Evolutionary conservation across 805 yeast genomes (phyloP), one percentile per base, ranked within the genome.

Genomic region (Wickerhamiella azyma): DNA sequence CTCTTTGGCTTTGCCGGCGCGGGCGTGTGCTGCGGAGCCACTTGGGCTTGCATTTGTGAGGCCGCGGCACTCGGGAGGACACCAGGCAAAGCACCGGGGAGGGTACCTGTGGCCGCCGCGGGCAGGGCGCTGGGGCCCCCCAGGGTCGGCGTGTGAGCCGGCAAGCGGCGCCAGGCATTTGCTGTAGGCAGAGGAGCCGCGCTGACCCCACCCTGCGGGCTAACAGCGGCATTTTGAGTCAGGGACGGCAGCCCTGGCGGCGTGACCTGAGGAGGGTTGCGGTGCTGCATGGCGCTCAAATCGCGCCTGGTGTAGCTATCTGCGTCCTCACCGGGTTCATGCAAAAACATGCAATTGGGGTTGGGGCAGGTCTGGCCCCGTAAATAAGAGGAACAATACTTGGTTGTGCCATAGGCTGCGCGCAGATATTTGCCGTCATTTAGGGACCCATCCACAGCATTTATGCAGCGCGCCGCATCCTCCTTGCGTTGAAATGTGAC

Each of bases 311-410:
- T 85, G 66, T 84, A 89, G 9, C 94, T 82, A 58, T 92, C 98
- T 1, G 97, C 97, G 63, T 92, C 98, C 68, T 92, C 99, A 49
- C 99, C 98, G 6, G 98, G 98, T 65, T 92, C 98, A 63, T 92
- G 99, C 57, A 92, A 71, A 59, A 92, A 92, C 98, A 92, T 92
- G 72, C 99, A 92, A 59, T 86, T 85, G 51, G 97, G 97, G 65
- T 92, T 92, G 49, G 95, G 98, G 66, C 99, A 92, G 9, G 92
- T 81, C 61, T 85, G 94, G 32, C 96, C 96, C 55, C 96, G 74
- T 52, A 92, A 68, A 60, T 92, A 92, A 2, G 94, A 81, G n/a
- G 95, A 85, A 63, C 99, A 92, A 67, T 92, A 92, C 64, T 92
- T 92, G 10, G 99, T 92, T 4, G 98, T 92, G 60, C 99, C 99